phyloP scores from a whole-genome alignment of 2,329 filamentous ascomycete genomes.

The Diaporthe citrichinensis region DNA sequence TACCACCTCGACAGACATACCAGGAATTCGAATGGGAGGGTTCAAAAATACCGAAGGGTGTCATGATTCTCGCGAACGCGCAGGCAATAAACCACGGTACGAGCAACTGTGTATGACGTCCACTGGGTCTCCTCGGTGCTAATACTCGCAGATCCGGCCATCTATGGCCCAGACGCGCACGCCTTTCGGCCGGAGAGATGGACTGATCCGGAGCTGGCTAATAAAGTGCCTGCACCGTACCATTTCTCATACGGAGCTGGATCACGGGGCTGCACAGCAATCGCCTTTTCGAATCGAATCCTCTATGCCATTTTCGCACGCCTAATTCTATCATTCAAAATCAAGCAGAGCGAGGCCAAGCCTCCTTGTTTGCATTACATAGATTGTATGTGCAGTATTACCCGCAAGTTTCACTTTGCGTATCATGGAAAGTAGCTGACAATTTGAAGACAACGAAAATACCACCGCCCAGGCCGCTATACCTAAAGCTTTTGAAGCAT shows the following conservation, averaged over 20 bases:
- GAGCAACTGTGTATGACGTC: background rate
- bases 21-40: slow-evolving; percentile 25
- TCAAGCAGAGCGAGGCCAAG: slow-evolving; percentile 36
- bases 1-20: slow-evolving; percentile 34
- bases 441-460: slow-evolving; percentile 42
- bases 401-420: background rate
- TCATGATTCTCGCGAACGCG: slow-evolving; percentile 29
- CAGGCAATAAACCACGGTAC: slow-evolving; percentile 27
- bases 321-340: slow-evolving; percentile 43
- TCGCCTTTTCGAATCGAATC: slow-evolving; percentile 45
- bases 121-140: background rate
- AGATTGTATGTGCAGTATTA: slow-evolving; percentile 14
- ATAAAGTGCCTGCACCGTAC: slow-evolving; percentile 43
- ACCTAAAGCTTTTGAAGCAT: slow-evolving; percentile 24
- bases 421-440: background rate
- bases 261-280: slow-evolving; percentile 44
- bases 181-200: slow-evolving; percentile 39
- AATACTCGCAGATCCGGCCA: background rate
- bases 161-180: slow-evolving; percentile 24
- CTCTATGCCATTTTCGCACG: slow-evolving; percentile 46
- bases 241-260: slow-evolving; percentile 45
- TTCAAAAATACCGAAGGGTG: slow-evolving; percentile 31
- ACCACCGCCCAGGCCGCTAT: slow-evolving; percentile 34
- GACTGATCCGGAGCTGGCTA: slow-evolving; percentile 8
- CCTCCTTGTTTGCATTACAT: slow-evolving; percentile 41